phyloP scores from a whole-genome alignment of 2,329 filamentous ascomycete species.

The Drechslerella dactyloides region DNA sequence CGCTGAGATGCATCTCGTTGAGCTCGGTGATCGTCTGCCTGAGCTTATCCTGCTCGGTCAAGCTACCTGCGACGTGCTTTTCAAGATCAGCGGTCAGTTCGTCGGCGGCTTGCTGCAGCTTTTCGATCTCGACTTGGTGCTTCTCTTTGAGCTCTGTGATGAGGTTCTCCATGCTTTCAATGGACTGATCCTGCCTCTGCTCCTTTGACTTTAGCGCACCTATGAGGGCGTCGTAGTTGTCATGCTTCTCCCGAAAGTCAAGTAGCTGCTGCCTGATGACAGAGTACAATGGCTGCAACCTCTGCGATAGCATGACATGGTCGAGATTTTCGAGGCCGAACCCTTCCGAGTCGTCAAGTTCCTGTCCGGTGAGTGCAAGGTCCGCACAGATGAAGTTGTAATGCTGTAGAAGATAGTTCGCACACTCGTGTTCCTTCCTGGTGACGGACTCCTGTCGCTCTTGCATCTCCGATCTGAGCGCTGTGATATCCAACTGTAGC shows the following conservation, averaged over 20 bases:
- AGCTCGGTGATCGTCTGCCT: conserved; percentile 32
- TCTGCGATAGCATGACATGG: conserved; percentile 31
- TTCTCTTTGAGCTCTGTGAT: conserved; percentile 39
- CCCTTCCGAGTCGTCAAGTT: conserved; percentile 17
- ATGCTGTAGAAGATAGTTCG: conserved; percentile 38
- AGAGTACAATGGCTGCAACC: conserved; percentile 39
- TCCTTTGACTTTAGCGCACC: conserved; percentile 23
- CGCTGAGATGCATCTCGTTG: conserved; percentile 26
- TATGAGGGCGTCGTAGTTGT: conserved; percentile 37
- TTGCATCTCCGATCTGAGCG: conserved; percentile 40
- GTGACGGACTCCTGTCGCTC: conserved; percentile 31
- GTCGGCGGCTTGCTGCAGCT: conserved; percentile 32
- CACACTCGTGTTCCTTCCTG: conserved; percentile 44
- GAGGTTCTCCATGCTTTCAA: conserved; percentile 26
- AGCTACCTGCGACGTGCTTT: conserved; percentile 23
- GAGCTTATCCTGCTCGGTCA: conserved; percentile 38
- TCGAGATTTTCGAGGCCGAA: conserved; percentile 27
- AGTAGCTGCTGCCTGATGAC: conserved; percentile 40
- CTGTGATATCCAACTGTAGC: conserved; percentile 35
- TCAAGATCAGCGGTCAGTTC: conserved; percentile 29
- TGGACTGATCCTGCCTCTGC: conserved; percentile 35
- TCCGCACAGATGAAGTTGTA: conserved; percentile 33
- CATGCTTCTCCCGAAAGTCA: conserved; percentile 36
- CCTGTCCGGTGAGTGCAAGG: conserved; percentile 20
- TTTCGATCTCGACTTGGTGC: conserved; percentile 45